Evolutionary conservation across 495 filamentous ascomycete genomes (phyloP).

Genomic region (Thozetella sp.): DNA sequence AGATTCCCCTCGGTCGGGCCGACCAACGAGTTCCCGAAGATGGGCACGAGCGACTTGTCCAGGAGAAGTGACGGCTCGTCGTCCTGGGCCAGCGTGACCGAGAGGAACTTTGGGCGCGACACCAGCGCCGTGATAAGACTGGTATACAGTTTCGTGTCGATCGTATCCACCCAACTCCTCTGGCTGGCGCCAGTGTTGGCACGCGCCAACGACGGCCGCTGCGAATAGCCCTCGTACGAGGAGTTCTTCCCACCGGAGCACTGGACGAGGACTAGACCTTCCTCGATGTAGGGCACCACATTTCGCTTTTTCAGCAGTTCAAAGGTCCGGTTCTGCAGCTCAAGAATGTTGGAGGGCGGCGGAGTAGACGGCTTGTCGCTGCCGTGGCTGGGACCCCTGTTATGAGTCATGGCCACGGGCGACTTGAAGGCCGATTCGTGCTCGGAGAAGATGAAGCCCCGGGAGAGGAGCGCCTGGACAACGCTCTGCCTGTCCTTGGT

Average conservation of each 20-base stretch:
- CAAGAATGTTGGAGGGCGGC: slow-evolving; percentile 72
- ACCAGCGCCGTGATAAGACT: slow-evolving; percentile 71
- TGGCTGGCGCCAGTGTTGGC: slow-evolving; percentile 27
- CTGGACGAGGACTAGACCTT: slow-evolving; percentile 71
- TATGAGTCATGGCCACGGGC: slow-evolving; percentile 49
- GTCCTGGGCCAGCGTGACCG: slow-evolving; percentile 79
- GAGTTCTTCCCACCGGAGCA: slow-evolving; percentile 67
- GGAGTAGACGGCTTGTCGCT: slow-evolving; percentile 66
- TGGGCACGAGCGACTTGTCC: slow-evolving; percentile 68
- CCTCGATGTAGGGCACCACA: slow-evolving; percentile 73
- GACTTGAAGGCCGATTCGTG: slow-evolving; percentile 75
- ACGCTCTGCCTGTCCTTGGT: slow-evolving; percentile 70
- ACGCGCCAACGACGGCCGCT: slow-evolving; percentile 19
- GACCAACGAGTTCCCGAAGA: slow-evolving; percentile 71
- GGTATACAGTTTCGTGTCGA: slow-evolving; percentile 66
- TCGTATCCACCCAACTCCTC: slow-evolving; percentile 46
- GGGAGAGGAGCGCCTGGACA: slow-evolving; percentile 72
- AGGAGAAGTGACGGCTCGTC: slow-evolving; percentile 85
- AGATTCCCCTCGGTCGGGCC: slow-evolving; percentile 80
- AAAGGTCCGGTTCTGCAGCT: slow-evolving; percentile 85
- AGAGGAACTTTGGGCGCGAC: slow-evolving; percentile 77
- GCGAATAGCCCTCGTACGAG: slow-evolving; percentile 20
- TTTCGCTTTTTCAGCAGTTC: slow-evolving; percentile 69
- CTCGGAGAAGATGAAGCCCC: slow-evolving; percentile 77
- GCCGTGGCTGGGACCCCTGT: slow-evolving; percentile 48